Evolutionary conservation across 1,284 basidiomycete species (phyloP).

Genomic region (Ustilago loliicola): DNA sequence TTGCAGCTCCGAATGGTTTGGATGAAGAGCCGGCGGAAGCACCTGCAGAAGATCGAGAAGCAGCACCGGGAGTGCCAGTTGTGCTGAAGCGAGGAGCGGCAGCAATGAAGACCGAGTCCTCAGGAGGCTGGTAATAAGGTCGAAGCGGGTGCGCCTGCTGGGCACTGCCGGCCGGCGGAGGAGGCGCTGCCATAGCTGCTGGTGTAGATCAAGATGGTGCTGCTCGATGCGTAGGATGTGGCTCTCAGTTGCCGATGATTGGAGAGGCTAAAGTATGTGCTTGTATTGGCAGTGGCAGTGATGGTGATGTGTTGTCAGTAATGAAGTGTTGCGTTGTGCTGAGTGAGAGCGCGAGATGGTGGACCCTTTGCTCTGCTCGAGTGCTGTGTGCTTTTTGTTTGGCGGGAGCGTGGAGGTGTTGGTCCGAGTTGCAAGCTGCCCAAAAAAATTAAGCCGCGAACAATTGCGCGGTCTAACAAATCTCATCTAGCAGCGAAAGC

Average conservation of each 20-base stretch:
- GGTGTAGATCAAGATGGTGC: not conserved
- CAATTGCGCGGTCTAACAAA: constrained; percentile 8
- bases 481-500: not conserved
- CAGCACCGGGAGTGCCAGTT: constrained; percentile 31
- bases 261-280: not conserved
- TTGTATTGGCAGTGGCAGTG: not conserved
- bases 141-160: constrained; percentile 58
- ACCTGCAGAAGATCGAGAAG: constrained; percentile 11
- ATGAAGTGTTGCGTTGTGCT: constrained; percentile 7
- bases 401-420: constrained; percentile 42
- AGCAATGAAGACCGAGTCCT: constrained; percentile 61
- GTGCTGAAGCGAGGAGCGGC: constrained; percentile 55
- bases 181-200: constrained; percentile 21
- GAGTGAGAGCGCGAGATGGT: constrained; percentile 25
- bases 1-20: constrained; percentile 6
- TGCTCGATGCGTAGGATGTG: not conserved
- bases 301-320: not conserved
- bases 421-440: constrained; percentile 11
- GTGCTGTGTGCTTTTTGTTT: constrained; percentile 14
- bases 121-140: constrained; percentile 63
- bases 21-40: constrained; percentile 20
- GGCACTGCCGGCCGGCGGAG: constrained; percentile 22
- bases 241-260: not conserved
- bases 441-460: not conserved
- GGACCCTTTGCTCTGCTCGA: constrained; percentile 20